Evolutionary conservation across 805 yeast genomes (phyloP).

Genomic region (Metschnikowia baotianmanensis): DNA sequence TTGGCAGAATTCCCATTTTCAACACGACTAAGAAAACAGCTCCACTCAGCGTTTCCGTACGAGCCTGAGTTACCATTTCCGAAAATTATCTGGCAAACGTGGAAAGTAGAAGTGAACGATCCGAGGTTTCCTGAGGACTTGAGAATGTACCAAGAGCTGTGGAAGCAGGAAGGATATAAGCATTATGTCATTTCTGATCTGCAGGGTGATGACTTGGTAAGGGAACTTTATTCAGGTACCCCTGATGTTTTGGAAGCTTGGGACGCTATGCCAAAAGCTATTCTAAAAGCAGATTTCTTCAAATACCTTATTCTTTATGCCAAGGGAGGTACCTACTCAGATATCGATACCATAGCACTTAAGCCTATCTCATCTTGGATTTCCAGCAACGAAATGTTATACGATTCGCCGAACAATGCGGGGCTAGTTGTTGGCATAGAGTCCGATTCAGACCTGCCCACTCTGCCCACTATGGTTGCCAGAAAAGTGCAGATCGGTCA

Average conservation of each 20-base stretch:
- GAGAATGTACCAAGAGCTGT: constrained; percentile 7
- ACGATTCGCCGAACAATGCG: constrained; percentile 39
- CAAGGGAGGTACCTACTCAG: constrained; percentile 82
- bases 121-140: constrained; percentile 19
- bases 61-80: constrained; percentile 21
- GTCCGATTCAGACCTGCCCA: constrained; percentile 94
- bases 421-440: constrained; percentile 91
- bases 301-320: constrained; percentile 68
- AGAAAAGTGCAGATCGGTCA: constrained; percentile 93
- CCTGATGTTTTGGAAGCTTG: constrained; percentile 81
- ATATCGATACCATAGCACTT: constrained; percentile 78
- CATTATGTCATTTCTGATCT: constrained; percentile 19
- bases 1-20: constrained; percentile 53
- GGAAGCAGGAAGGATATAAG: constrained; percentile 14
- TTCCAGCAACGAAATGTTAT: constrained; percentile 39
- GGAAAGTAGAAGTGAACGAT: constrained; percentile 26
- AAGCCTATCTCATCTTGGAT: constrained; percentile 77
- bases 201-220: constrained; percentile 34
- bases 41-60: constrained; percentile 49
- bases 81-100: constrained; percentile 29
- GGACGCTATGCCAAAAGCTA: constrained; percentile 69
- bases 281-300: constrained; percentile 89
- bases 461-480: constrained; percentile 93
- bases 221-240: constrained; percentile 58
- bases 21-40: constrained; percentile 64